Evolutionary conservation across 108 stramenopile species (phyloP), one percentile per base, ranked within the genome.

Genomic region (Fistulifera pelliculosa): DNA sequence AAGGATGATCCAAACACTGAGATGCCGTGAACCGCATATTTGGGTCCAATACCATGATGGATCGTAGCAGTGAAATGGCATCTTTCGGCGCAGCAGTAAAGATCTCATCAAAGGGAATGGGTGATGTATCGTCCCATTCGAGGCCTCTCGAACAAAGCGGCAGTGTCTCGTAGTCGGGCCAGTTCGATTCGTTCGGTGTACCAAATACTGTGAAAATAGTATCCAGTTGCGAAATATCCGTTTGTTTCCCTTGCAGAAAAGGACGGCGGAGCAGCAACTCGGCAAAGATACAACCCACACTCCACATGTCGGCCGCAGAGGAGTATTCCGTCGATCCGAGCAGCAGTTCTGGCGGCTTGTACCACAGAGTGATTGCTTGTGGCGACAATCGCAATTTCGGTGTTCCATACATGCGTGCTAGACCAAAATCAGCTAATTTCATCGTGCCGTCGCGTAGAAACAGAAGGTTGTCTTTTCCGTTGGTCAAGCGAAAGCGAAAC

Each of bases 361-460:
- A 97, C 94, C 94, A 97, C 50, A 95, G 61, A 7, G 96, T 97
- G 50, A 97, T 94, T 14, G 94, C 95, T 69, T 93, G 77, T 22
- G 90, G 90, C 8, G 79, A 79, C 18, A 93, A 53, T 41, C 87
- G 65, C 25, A 79, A 74, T 45, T 88, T 86, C 1, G 90, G 90
- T 41, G 90, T 87, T 8, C 90, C 91, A 62, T 93, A 87, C 73
- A 80, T 80, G 58, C 87, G 54, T 0, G 87, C 83, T 19, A 93
- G 56, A 52, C 91, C 91, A 73, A 93, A 93, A 87, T 93, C 91
- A 8, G 81, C 87, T 43, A 93, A 62, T 65, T 89, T 89, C 85
- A 93, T 87, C 2, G 87, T 87, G 0, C 87, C 90, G 68, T 93
- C 85, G 49, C 83, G 70, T 41, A 84, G 61, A 51, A 76, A 87